Evolutionary conservation across 1,139 yeast genomes (phyloP).

Genomic region (Neolecta irregularis): DNA sequence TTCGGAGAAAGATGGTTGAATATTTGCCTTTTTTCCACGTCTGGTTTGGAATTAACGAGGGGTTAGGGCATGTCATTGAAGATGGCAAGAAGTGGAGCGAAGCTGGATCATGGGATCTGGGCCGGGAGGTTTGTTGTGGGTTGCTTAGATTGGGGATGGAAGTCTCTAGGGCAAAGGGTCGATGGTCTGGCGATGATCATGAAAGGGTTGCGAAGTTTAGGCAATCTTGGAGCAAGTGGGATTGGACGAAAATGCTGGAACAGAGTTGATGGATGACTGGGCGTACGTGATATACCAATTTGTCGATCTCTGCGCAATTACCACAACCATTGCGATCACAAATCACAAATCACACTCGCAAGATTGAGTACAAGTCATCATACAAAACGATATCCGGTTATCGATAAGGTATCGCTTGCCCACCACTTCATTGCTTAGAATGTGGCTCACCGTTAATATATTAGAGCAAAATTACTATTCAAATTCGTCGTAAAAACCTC

Average conservation of each 20-base stretch:
- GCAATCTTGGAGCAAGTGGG: constrained; percentile 21
- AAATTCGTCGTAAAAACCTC: too few relatives aligned
- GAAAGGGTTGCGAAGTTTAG: constrained; percentile 19
- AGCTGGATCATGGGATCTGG: constrained; percentile 33
- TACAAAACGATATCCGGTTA: too few relatives aligned
- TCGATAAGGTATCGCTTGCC: too few relatives aligned
- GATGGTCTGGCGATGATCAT: constrained; percentile 21
- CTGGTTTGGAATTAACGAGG: constrained; percentile 35
- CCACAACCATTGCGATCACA: too few relatives aligned
- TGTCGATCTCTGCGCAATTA: too few relatives aligned
- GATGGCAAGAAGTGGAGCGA: constrained; percentile 30
- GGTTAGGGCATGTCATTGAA: constrained; percentile 38
- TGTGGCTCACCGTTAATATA: too few relatives aligned
- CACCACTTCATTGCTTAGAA: too few relatives aligned
- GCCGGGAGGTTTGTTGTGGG: constrained; percentile 33
- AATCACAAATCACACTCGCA: too few relatives aligned
- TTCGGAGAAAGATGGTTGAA: constrained; percentile 29
- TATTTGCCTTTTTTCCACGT: constrained; percentile 38
- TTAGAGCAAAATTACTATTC: too few relatives aligned
- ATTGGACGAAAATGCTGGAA: constrained; percentile 25
- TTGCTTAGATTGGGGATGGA: constrained; percentile 27
- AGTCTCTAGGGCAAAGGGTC: constrained; percentile 21
- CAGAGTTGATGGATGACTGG: too few relatives aligned
- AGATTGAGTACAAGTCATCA: too few relatives aligned
- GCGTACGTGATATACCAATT: too few relatives aligned